These are phyloP conservation scores for Cruciata laevipes DNA, from an alignment of 257 asterid species.

Conservation along the genomic window DNA sequence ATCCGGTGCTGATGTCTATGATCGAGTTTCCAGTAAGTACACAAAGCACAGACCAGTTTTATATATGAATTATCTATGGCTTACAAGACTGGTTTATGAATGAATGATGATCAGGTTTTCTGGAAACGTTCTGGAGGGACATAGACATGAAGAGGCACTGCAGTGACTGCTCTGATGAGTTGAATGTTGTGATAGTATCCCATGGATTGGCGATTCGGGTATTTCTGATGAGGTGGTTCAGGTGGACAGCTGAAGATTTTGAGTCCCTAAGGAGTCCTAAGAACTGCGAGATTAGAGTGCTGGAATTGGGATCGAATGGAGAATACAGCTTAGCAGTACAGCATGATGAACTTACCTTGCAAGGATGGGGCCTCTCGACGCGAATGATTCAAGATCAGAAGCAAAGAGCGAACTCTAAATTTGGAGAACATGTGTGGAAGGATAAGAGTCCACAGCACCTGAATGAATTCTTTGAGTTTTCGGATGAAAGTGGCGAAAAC, in stretches of 20 bases:
- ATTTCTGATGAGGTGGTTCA: constrained; percentile 66
- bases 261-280: constrained; percentile 42
- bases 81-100: too few species aligned
- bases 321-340: constrained; percentile 56
- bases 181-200: constrained; percentile 45
- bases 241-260: constrained; percentile 59
- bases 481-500: constrained; percentile 8
- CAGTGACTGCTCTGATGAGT: constrained; percentile 14
- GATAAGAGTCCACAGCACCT: constrained; percentile 25
- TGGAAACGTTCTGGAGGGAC: constrained; percentile 61
- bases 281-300: constrained; percentile 42
- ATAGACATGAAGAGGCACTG: constrained; percentile 33
- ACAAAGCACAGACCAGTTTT: too few species aligned
- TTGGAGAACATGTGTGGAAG: constrained; percentile 14
- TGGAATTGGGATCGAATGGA: constrained; percentile 45
- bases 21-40: constrained; percentile 63
- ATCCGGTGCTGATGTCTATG: constrained; percentile 67
- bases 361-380: constrained; percentile 46
- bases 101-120: constrained; percentile 29
- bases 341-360: constrained; percentile 33
- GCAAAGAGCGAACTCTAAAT: constrained; percentile 22
- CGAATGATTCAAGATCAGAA: constrained; percentile 54
- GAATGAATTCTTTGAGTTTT: constrained; percentile 29
- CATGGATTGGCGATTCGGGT: constrained; percentile 58
- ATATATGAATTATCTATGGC: not conserved